Evolutionary conservation across 1,139 yeast species (phyloP).

Genomic region (Debaryomyces singareniensis): DNA sequence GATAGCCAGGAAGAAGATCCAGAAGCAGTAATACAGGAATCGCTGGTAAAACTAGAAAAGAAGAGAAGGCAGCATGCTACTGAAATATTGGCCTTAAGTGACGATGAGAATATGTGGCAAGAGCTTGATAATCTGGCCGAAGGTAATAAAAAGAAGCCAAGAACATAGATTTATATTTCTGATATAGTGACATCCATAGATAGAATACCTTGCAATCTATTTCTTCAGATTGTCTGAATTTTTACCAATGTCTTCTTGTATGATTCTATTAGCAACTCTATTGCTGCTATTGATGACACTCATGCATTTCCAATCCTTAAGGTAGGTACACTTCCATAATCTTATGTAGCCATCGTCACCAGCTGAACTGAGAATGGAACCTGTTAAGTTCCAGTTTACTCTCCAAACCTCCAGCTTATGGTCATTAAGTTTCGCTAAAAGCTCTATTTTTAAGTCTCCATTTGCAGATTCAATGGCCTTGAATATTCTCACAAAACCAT

Average conservation of each 20-base stretch:
- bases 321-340: slow-evolving; percentile 84
- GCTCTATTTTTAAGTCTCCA: slow-evolving; percentile 30
- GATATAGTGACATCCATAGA: slow-evolving; percentile 2
- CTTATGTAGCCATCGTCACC: slow-evolving; percentile 94
- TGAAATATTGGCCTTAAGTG: slow-evolving; percentile 23
- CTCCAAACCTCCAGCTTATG: slow-evolving; percentile 94
- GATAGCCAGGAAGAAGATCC: slow-evolving; percentile 33
- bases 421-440: slow-evolving; percentile 47
- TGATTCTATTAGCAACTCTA: slow-evolving; percentile 12
- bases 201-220: slow-evolving; percentile 1
- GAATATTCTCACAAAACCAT: slow-evolving; percentile 84
- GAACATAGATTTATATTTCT: no score
- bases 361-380: slow-evolving; percentile 85
- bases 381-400: slow-evolving; percentile 91
- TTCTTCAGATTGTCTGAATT: background rate
- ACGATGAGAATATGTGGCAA: slow-evolving; percentile 36
- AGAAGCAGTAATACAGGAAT: slow-evolving; percentile 7
- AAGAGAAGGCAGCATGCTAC: slow-evolving; percentile 18
- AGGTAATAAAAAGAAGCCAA: no score
- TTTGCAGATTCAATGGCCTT: slow-evolving; percentile 46
- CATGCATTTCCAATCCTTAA: slow-evolving; percentile 87
- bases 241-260: slow-evolving; percentile 11
- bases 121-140: no score
- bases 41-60: slow-evolving; percentile 13
- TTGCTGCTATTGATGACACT: slow-evolving; percentile 59